Evolutionary conservation across 2,329 filamentous ascomycete species (phyloP).

Genomic region (Aspergillus sp.): DNA sequence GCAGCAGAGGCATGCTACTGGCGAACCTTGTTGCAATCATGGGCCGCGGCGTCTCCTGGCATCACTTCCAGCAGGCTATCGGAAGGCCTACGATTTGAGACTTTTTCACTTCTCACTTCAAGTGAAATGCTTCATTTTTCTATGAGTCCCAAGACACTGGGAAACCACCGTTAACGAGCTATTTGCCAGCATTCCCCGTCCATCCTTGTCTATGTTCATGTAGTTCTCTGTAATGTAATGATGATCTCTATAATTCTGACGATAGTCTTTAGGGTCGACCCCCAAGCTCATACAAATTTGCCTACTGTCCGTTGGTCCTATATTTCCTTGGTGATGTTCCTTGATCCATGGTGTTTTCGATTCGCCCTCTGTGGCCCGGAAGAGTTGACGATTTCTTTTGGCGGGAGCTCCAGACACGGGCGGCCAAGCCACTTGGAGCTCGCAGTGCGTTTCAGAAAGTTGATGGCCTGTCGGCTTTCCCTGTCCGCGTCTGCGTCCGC

Average conservation of each 20-base stretch:
- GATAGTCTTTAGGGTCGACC: background rate
- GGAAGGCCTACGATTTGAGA: conserved; percentile 29
- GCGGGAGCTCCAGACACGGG: no score
- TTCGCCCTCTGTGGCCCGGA: no score
- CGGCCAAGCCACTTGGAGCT: no score
- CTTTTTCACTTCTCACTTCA: conserved; percentile 27
- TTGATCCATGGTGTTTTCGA: no score
- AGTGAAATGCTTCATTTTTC: conserved; percentile 27
- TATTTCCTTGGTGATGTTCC: no score
- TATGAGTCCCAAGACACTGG: background rate
- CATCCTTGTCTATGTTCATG: background rate
- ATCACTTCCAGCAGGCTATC: conserved; percentile 15
- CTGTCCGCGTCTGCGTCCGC: no score
- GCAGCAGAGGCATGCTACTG: conserved; percentile 55
- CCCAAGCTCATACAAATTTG: no score
- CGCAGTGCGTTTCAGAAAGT: no score
- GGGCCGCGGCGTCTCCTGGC: conserved; percentile 20
- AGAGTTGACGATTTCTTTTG: no score
- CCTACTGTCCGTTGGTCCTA: no score
- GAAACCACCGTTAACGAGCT: background rate
- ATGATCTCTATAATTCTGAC: background rate
- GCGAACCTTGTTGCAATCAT: conserved; percentile 42
- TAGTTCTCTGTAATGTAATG: background rate
- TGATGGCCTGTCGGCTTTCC: background rate
- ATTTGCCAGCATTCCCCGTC: background rate